Conservation (phyloP, 2,329 filamentous ascomycete genomes). For the Fusarium coffeatum region DNA sequence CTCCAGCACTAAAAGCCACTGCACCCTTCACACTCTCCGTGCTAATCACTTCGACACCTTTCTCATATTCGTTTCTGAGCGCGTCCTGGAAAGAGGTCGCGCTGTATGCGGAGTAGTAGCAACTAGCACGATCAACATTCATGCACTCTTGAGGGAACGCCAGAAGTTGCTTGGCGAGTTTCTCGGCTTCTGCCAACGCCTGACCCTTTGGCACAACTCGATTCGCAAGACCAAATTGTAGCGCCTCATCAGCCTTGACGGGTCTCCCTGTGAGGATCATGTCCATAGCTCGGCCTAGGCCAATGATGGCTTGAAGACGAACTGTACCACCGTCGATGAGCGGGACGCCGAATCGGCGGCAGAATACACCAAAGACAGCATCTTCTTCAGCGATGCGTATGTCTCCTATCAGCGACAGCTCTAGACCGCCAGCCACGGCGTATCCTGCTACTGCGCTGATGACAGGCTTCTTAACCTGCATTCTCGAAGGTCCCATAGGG, state of each 20-base stretch:
- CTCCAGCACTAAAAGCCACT: neutral
- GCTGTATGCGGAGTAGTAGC: constrained; percentile 9
- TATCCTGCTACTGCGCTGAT: constrained; percentile 18
- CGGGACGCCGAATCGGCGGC: constrained; percentile 19
- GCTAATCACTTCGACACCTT: constrained; percentile 1
- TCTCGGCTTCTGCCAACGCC: constrained; percentile 7
- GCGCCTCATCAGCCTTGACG: constrained; percentile 7
- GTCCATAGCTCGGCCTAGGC: constrained; percentile 10
- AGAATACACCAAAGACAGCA: constrained; percentile 7
- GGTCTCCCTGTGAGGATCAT: constrained; percentile 20
- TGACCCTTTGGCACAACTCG: constrained; percentile 12
- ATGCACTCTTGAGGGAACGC: constrained; percentile 17
- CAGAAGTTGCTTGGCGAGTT: constrained; percentile 17
- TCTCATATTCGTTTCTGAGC: constrained; percentile 22
- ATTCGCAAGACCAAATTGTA: constrained; percentile 19
- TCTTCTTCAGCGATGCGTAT: constrained; percentile 12
- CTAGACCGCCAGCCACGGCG: constrained; percentile 5
- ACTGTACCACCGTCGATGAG: constrained; percentile 20
- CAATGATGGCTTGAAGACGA: constrained; percentile 18
- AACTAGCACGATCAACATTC: constrained; percentile 5
- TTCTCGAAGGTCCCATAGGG: neutral
- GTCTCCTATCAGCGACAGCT: constrained; percentile 19
- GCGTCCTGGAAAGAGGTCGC: constrained; percentile 12
- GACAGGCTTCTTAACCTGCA: constrained; percentile 16
- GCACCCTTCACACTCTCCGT: constrained; percentile 15